Evolutionary conservation across 352 stramenopile species (phyloP), one percentile per base, ranked within the genome.

Genomic region (Thraustochytrium sp.): DNA sequence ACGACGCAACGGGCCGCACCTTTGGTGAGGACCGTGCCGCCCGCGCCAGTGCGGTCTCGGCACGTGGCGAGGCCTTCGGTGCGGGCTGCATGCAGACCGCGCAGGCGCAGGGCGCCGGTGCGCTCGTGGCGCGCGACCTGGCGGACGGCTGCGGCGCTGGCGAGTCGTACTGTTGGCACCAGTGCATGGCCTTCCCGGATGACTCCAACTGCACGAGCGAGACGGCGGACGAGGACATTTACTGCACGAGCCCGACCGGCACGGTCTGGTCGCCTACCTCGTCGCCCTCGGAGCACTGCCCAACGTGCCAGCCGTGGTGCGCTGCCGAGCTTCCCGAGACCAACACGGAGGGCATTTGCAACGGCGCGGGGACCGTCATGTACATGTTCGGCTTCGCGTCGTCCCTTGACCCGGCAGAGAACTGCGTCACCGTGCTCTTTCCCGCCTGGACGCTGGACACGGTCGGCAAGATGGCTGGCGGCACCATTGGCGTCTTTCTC

Each of bases 361-460:
- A 49, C 40, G 80, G 65, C 51, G 85, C 85, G 36, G 87, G 86
- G 13, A 90, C 87, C 2, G 86, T 85, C 64, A 93, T 93, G 90
- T 91, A 91, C 76, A 92, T 92, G 89, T 86, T 91, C 74, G 90
- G 90, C 48, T 93, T 93, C 68, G 73, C 88, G 51, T 91, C 62
- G 26, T 37, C 21, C 64, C 8, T 68, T 1, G 56, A 87, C 86
- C 85, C 84, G 0, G 85, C 76, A n/a, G 75, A 87, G n/a, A 87
- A 85, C 31, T 93, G 89, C 85, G 82, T 90, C 2, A 89, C 89
- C 73, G 87, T 89, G 40, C 73, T 92, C 9, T 91, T 93, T 68
- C 82, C 56, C 49, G 42, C 73, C 1, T 91, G 85, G 85, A 85
- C 89, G 16, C 84, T 93, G 40, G 84, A 85, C 16, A 88, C 85